A percentile compares a stretch with the other conserved stretches of the same genome.
Evolutionary conservation across 345 rosid genomes (phyloP).

Genomic region (Adansonia digitata): DNA sequence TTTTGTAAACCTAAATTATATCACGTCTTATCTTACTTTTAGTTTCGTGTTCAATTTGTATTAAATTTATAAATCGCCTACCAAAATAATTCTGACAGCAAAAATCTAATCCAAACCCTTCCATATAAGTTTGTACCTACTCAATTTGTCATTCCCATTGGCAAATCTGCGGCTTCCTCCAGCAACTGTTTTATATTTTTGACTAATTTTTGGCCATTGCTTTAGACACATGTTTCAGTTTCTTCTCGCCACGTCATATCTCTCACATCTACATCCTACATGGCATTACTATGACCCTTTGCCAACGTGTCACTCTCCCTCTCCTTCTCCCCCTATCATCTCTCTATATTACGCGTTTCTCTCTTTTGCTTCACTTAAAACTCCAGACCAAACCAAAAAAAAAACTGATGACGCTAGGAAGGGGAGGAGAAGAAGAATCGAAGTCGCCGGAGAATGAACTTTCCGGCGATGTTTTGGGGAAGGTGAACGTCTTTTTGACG

Average conservation of each 20-base stretch:
- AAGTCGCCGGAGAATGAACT: constrained; percentile 7
- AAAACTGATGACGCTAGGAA: neutral
- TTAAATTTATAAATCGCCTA: neutral
- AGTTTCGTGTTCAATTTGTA: no score
- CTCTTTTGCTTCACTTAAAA: neutral
- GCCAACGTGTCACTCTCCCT: constrained; percentile 18
- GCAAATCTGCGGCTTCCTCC: neutral
- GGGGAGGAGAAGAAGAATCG: neutral
- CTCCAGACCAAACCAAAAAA: neutral
- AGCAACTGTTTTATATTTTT: neutral
- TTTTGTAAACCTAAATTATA: no score
- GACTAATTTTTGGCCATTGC: neutral
- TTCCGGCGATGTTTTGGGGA: neutral
- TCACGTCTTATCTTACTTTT: no score
- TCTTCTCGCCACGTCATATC: constrained; percentile 23
- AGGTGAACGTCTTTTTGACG: constrained; percentile 15
- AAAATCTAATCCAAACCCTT: neutral
- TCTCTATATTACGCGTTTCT: neutral
- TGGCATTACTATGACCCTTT: constrained; percentile 9
- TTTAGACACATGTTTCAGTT: neutral
- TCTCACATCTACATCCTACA: constrained; percentile 9
- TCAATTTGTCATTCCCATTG: neutral
- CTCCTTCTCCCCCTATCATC: neutral
- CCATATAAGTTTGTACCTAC: neutral
- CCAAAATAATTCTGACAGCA: neutral